Percentiles rank a stretch among this genome's conserved stretches.
Evolutionary conservation across 176 grass and related monocot genomes (phyloP).

Genomic region (Luzula sylvatica): DNA sequence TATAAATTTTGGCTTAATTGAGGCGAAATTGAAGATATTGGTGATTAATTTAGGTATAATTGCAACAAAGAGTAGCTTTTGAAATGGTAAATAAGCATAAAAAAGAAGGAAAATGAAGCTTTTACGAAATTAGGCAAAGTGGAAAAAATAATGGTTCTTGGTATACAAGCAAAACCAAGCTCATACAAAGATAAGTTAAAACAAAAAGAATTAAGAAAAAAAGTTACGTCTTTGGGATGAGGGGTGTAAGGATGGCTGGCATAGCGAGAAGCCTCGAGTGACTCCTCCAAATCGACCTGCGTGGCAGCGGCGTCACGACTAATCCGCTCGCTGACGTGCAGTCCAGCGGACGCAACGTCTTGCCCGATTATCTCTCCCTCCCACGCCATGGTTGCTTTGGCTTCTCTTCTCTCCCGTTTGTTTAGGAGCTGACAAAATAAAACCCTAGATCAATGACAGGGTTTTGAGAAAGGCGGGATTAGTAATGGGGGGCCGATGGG

Average conservation of each 20-base stretch:
- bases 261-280: slow-evolving; percentile 91
- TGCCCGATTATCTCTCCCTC: slow-evolving; percentile 82
- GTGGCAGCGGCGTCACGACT: slow-evolving; percentile 47
- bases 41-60: too few relatives aligned
- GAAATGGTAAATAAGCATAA: background rate
- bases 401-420: slow-evolving; percentile 7
- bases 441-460: slow-evolving; percentile 38
- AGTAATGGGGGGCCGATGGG: too few relatives aligned
- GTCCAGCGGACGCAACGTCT: slow-evolving; percentile 78
- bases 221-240: slow-evolving; percentile 76
- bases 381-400: slow-evolving; percentile 72
- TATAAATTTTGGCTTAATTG: too few relatives aligned
- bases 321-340: slow-evolving; percentile 87
- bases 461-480: background rate
- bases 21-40: background rate
- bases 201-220: background rate
- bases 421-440: slow-evolving; percentile 3
- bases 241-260: slow-evolving; percentile 83
- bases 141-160: background rate
- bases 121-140: too few relatives aligned
- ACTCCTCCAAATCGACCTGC: slow-evolving; percentile 88
- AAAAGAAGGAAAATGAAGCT: background rate
- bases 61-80: background rate
- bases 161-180: background rate
- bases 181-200: background rate